Evolutionary conservation across 345 rosid species (phyloP), one percentile per base, ranked within the genome.

Genomic region (Sisymbrium altissimum): DNA sequence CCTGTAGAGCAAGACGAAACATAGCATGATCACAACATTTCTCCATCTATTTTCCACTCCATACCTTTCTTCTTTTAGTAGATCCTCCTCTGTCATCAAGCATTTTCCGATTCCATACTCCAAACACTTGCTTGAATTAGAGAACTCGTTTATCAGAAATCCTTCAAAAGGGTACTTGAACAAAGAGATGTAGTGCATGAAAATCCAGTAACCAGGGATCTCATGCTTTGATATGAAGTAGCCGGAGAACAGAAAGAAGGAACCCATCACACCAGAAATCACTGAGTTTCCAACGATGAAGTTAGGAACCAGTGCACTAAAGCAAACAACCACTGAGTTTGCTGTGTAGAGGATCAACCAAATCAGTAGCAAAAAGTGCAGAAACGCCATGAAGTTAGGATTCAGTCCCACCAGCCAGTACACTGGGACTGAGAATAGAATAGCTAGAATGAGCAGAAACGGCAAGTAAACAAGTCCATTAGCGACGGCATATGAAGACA

Each of bases 141-240:
- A 87, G 86, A 94, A 94, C 83, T 94, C 97, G 36, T 91, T 94
- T 29, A 94, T 89, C 78, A 95, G 81, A 95, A 71, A 2, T 27
- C 91, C 93, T 84, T 95, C 99, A 53, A 94, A 95, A 2, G 99
- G 99, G 71, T 95, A 95, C 93, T 95, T 95, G 64, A 95, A 95
- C 67, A 95, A 68, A 2, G 97, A 91, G 19, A 95, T 90, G 81
- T 92, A 95, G 72, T 95, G 96, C 97, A 95, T 90, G 81, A 89
- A 95, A n/a, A 87, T 82, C 99, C 99, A 92, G 65, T 87, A 92
- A 21, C 62, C 78, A 25, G 99, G 99, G 15, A 95, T 95, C 68
- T 85, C 96, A 5, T 85, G 62, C 40, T 84, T 85, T 11, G 97
- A 86, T 72, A 90, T 85, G 89, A 92, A 95, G 90, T 92, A 95